These are phyloP conservation scores for Cryptococcus sp. DNA, from an alignment of 1,284 basidiomycete species.

Conservation along the genomic window DNA sequence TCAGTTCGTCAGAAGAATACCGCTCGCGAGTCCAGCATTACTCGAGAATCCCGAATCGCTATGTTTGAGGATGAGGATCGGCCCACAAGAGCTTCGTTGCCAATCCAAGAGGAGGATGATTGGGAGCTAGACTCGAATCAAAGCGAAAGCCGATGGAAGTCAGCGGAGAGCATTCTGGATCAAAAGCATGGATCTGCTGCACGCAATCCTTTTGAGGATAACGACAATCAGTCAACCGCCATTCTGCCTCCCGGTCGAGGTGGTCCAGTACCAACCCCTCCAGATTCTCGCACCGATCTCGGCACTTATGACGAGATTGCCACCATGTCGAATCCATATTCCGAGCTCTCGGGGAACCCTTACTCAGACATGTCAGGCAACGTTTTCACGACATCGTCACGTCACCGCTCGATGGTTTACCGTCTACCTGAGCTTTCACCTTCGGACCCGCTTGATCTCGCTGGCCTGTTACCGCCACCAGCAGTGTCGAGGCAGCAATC, in stretches of 20 bases:
- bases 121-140: conserved; percentile 16
- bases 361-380: conserved; percentile 1
- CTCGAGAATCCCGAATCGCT: conserved; percentile 23
- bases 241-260: conserved; percentile 25
- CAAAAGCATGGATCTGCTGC: conserved; percentile 15
- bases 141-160: conserved; percentile 21
- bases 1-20: neutral
- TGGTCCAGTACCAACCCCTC: conserved; percentile 46
- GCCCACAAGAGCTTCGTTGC: conserved; percentile 12
- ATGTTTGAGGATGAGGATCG: conserved; percentile 47
- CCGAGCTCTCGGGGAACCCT: neutral
- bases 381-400: neutral
- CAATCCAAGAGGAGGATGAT: conserved; percentile 15
- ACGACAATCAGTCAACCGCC: conserved; percentile 6
- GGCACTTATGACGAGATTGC: conserved; percentile 28
- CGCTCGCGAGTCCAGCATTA: conserved; percentile 9
- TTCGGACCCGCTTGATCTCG: conserved; percentile 28
- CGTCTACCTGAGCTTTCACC: conserved; percentile 18
- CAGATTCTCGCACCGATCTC: conserved; percentile 19
- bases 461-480: conserved; percentile 17
- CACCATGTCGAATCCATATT: conserved; percentile 11
- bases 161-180: conserved; percentile 24
- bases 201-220: neutral
- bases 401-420: conserved; percentile 12
- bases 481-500: conserved; percentile 8